Evolutionary conservation across 129 eudicot species (phyloP), one percentile per base, ranked within the genome.

Genomic region (Chrysanthemum lavandulifolium): DNA sequence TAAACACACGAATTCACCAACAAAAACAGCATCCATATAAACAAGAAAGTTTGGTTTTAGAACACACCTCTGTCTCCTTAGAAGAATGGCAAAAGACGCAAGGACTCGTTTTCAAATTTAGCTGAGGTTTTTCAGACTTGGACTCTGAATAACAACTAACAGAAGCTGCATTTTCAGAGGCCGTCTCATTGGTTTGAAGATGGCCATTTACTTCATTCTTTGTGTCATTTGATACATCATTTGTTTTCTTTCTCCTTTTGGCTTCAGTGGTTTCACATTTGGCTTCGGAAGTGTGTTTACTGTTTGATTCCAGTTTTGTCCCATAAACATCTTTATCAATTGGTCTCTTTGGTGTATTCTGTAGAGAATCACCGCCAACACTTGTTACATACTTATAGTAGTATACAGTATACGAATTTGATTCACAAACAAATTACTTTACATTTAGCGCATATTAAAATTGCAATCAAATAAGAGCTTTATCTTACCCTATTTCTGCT

Each of bases 81-180:
- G 85, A 79, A 48, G 91, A 74, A 78, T 86, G 89, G 81, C 99
- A 94, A 73, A 94, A 90, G 15, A 83, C 97, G 73, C 99, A 94
- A 71, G 77, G 62, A 57, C 73, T 80, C 55, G 19, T 75, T 61
- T 36, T 71, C 33, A 14, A 21, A 27, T 71, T 2, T 10, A 29
- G 3, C 9, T 13, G 67, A 68, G 68, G 65, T 25, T 68, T 79
- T 31, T 11, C 53, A 60, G 40, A 18, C 60, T 76, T 79, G 31
- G 65, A 25, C 63, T 61, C 72, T 67, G 48, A 63, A 55, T 64
- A 10, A 7, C 10, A 40, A 40, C 47, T 40, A 40, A 40, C 65
- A 60, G 49, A 52, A 16, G 67, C 73, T 49, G 59, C 71, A 49
- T 64, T 73, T 31, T 74, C 80, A 29, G 61, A 60, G 47, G 13